Evolutionary conservation across 2,329 filamentous ascomycete genomes (phyloP), one percentile per base, ranked within the genome.

Genomic region (Penicillium occitanis): DNA sequence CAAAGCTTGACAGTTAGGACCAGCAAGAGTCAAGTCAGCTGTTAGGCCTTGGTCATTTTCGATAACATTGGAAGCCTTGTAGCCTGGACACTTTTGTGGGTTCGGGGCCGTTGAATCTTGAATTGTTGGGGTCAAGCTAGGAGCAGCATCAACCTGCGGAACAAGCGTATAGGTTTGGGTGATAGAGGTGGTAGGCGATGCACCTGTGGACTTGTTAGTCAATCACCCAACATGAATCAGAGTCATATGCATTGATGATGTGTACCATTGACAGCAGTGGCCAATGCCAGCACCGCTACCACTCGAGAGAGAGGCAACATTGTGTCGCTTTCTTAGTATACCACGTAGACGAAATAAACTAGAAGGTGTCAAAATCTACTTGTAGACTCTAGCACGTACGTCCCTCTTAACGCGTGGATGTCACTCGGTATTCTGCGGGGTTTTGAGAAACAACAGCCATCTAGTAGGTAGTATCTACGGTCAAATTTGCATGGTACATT

Each of bases 181-280:
- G 10, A 58, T 35, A 37, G 53, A 58, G 53, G 53, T 58, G 8
- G 53, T 58, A 3, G 53, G 11, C 33, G 53, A 58, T 58, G 53
- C 42, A 19, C n/a, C 42, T 46, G 11, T 46, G 42, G 17, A 19
- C 8, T 46, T 19, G 42, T 46, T 19, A 19, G 42, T 46, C 17
- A 46, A 46, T 46, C 7, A 40, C 10, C 13, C 3, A 40, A 14
- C 37, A 14, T 40, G 2, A 10, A 40, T 35, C 33, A 35, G 33
- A 35, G 33, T 11, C 33, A 92, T 90, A 30, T 30, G 28, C 28
- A 30, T 5, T 30, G 28, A 30, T 30, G 7, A 30, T 30, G 28
- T 30, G 28, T 30, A 30, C 28, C 28, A 5, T 30, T 30, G 28
- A 30, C 28, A 30, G 28, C 28, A 30, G 28, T 30, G 28, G 28